Conservation (phyloP, 2,329 filamentous ascomycete genomes). For the Cercospora zeae-maydis region DNA sequence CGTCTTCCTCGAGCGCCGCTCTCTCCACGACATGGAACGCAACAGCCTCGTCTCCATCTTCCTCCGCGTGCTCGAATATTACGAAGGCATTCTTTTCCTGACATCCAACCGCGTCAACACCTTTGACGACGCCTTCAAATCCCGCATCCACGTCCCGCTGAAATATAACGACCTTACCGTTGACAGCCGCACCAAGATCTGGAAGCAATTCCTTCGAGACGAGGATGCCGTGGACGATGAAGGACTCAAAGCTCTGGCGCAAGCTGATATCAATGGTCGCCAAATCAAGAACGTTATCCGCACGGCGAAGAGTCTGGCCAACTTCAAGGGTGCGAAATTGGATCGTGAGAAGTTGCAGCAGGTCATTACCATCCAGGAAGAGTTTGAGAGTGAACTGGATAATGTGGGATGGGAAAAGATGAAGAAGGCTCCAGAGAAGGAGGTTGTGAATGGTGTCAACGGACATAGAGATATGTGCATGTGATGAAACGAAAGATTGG, state of each 20-base stretch:
- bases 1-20: constrained; percentile 76
- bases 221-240: constrained; percentile 22
- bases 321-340: constrained; percentile 25
- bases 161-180: constrained; percentile 29
- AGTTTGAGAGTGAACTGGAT: constrained; percentile 29
- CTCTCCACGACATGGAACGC: constrained; percentile 75
- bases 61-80: constrained; percentile 40
- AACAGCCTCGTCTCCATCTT: constrained; percentile 71
- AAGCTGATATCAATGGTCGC: constrained; percentile 30
- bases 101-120: constrained; percentile 38
- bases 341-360: constrained; percentile 27
- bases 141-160: constrained; percentile 37
- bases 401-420: not conserved
- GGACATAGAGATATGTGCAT: not conserved
- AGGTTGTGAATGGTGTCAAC: constrained; percentile 5
- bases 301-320: constrained; percentile 29
- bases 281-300: constrained; percentile 35
- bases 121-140: constrained; percentile 40
- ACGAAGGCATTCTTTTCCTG: constrained; percentile 39
- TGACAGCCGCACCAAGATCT: constrained; percentile 26
- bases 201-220: constrained; percentile 27
- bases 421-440: not conserved
- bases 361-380: constrained; percentile 29
- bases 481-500: not conserved
- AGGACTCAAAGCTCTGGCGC: constrained; percentile 21